Conservation (phyloP, 768 basidiomycete species). For the Pleurotus cornucopiae region DNA sequence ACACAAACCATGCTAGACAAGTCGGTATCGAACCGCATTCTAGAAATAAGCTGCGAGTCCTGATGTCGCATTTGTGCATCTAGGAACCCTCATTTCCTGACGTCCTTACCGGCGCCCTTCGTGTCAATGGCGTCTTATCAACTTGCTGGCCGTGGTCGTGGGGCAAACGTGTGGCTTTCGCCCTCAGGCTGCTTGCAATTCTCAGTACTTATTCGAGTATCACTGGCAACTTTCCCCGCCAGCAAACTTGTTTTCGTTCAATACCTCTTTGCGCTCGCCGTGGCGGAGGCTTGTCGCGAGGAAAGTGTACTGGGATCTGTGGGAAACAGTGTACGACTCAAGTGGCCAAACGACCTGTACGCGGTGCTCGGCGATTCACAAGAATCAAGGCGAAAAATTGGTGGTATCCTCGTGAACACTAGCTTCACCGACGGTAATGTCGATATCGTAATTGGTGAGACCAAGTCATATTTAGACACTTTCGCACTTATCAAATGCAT, state of each 20-base stretch:
- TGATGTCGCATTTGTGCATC: slow-evolving; percentile 3
- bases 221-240: slow-evolving; percentile 46
- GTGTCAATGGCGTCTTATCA: slow-evolving; percentile 87
- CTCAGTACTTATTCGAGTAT: slow-evolving; percentile 66
- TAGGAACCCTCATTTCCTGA: slow-evolving; percentile 76
- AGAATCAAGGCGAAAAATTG: slow-evolving; percentile 69
- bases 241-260: slow-evolving; percentile 86
- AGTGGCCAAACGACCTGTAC: slow-evolving; percentile 98
- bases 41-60: neutral
- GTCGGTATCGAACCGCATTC: slow-evolving; percentile 41
- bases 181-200: slow-evolving; percentile 86
- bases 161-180: slow-evolving; percentile 88
- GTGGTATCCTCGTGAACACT: slow-evolving; percentile 89
- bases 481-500: neutral
- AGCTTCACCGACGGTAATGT: slow-evolving; percentile 70
- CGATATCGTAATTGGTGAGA: slow-evolving; percentile 77
- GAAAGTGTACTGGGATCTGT: slow-evolving; percentile 44
- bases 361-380: slow-evolving; percentile 48
- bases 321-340: slow-evolving; percentile 65
- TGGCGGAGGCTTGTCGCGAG: slow-evolving; percentile 79
- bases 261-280: slow-evolving; percentile 86
- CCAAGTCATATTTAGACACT: neutral
- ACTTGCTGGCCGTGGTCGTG: slow-evolving; percentile 83
- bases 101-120: slow-evolving; percentile 66
- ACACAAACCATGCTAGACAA: slow-evolving; percentile 94